Conservation (phyloP, 805 yeast species). For the Pichia cephalocereana region DNA sequence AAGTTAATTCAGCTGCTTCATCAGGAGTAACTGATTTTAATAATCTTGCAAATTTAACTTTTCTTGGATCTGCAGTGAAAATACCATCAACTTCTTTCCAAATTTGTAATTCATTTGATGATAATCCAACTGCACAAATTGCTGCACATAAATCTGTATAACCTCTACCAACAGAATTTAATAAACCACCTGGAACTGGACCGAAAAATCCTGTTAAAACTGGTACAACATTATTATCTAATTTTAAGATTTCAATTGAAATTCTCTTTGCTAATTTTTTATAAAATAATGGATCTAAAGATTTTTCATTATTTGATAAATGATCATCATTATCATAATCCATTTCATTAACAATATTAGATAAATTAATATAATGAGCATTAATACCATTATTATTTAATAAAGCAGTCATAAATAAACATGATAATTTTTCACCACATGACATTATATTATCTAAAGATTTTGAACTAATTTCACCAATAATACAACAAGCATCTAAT, state of each 20-base stretch:
- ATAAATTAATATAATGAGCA: conserved; percentile 72
- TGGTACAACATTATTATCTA: conserved; percentile 48
- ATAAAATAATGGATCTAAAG: conserved; percentile 59
- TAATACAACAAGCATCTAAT: conserved; percentile 77
- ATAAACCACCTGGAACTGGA: conserved; percentile 86
- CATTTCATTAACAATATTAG: conserved; percentile 42
- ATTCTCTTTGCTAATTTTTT: conserved; percentile 43
- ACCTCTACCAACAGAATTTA: conserved; percentile 93
- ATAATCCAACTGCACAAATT: conserved; percentile 82
- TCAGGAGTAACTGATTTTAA: conserved; percentile 90
- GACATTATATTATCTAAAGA: conserved; percentile 87
- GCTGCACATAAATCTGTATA: conserved; percentile 98
- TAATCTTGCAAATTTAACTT: conserved; percentile 82
- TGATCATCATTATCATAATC: conserved; percentile 32
- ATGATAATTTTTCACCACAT: conserved; percentile 87
- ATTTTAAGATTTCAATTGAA: conserved; percentile 37
- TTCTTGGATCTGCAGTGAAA: conserved; percentile 96
- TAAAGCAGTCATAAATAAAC: conserved; percentile 79
- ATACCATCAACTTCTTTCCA: conserved; percentile 99
- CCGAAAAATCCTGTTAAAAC: conserved; percentile 97
- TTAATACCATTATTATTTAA: conserved; percentile 75
- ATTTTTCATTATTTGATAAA: conserved; percentile 8
- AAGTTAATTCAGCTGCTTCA: conserved; percentile 96
- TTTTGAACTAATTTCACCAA: conserved; percentile 85
- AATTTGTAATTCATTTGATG: conserved; percentile 90